These are phyloP conservation scores for Globisporangium radiosum DNA, from an alignment of 352 stramenopile species.

Conservation along the genomic window DNA sequence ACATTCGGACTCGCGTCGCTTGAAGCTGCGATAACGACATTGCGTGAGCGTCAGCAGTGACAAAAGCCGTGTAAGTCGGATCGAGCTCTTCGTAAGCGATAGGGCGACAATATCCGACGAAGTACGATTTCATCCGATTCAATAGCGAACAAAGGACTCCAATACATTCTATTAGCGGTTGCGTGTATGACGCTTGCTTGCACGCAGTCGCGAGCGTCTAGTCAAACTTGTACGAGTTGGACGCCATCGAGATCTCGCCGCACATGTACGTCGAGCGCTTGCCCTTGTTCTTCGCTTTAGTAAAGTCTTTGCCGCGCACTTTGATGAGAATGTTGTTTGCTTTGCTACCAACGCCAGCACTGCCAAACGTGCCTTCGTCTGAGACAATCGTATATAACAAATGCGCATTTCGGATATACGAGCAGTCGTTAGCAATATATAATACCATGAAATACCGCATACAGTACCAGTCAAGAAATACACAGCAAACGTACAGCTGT, in stretches of 20 bases:
- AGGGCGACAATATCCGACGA: neutral
- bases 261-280: slow-evolving; percentile 97
- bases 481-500: slow-evolving; percentile 81
- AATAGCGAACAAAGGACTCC: neutral
- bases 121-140: neutral
- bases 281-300: slow-evolving; percentile 99
- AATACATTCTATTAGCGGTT: slow-evolving; percentile 18
- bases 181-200: neutral
- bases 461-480: neutral
- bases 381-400: neutral
- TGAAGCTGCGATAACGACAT: slow-evolving; percentile 5
- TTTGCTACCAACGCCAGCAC: slow-evolving; percentile 94
- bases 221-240: slow-evolving; percentile 93
- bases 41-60: slow-evolving; percentile 5
- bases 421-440: neutral
- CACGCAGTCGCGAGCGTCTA: neutral
- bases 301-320: slow-evolving; percentile 99
- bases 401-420: too few species aligned
- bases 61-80: neutral
- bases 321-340: slow-evolving; percentile 97
- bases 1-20: slow-evolving; percentile 33
- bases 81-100: neutral
- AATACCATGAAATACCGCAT: neutral
- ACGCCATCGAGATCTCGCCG: slow-evolving; percentile 90
- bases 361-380: slow-evolving; percentile 95